phyloP scores from a whole-genome alignment of 805 yeast genomes.

The Lachancea lanzarotensis region DNA sequence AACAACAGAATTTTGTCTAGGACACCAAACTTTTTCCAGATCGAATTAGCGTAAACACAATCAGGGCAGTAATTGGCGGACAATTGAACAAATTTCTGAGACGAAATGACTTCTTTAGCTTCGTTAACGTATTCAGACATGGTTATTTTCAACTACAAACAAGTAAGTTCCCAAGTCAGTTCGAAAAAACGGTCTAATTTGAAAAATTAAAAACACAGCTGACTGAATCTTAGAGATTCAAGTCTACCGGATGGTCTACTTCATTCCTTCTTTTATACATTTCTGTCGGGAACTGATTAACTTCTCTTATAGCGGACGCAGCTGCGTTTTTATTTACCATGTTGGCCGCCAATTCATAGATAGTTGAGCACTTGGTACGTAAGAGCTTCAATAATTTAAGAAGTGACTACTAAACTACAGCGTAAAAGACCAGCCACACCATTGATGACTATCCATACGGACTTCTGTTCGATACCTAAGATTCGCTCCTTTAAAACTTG shows the following conservation, averaged over 20 bases:
- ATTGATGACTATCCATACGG: background rate
- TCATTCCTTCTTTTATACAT: too few species aligned
- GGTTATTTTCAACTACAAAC: background rate
- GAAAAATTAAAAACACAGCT: too few species aligned
- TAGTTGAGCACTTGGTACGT: background rate
- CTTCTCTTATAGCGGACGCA: too few species aligned
- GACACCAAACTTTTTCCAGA: slow-evolving; percentile 51
- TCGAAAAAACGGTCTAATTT: too few species aligned
- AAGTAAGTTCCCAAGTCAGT: background rate
- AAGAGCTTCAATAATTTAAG: background rate
- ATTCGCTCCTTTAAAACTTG: background rate
- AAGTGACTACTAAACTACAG: background rate
- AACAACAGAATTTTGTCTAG: slow-evolving; percentile 44
- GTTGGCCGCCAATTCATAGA: background rate
- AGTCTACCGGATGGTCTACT: too few species aligned
- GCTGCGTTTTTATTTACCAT: too few species aligned
- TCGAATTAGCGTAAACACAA: slow-evolving; percentile 53
- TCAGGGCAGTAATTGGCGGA: slow-evolving; percentile 79
- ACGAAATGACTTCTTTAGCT: slow-evolving; percentile 43
- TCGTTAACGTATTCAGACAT: slow-evolving; percentile 25
- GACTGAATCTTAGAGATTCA: too few species aligned
- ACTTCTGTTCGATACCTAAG: too few species aligned
- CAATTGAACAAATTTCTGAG: slow-evolving; percentile 48
- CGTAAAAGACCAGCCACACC: background rate
- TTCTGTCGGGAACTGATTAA: too few species aligned